Conservation (phyloP, 495 filamentous ascomycete species). For the Polyplosphaeria fusca region DNA sequence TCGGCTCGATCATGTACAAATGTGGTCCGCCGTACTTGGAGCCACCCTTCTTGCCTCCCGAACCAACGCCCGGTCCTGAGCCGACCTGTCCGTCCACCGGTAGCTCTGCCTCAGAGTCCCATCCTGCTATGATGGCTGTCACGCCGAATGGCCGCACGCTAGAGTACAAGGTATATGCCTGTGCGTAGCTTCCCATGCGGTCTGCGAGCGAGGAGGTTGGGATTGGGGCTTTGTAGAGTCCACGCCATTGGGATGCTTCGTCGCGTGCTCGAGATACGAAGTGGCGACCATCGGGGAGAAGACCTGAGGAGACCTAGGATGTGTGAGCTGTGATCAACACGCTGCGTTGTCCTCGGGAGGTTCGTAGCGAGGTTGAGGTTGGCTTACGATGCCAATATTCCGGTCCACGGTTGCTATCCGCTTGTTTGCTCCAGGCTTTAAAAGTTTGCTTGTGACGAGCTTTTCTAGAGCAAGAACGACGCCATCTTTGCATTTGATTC, state of each 20-base stretch:
- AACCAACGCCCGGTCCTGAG: constrained; percentile 67
- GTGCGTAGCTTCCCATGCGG: constrained; percentile 90
- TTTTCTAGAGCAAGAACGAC: constrained; percentile 97
- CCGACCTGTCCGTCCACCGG: constrained; percentile 87
- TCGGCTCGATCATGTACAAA: constrained; percentile 98
- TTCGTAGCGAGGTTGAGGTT: neutral
- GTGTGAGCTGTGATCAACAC: too few species aligned
- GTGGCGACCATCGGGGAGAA: constrained; percentile 91
- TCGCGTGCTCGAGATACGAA: constrained; percentile 92
- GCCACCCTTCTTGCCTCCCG: constrained; percentile 73
- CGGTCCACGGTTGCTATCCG: constrained; percentile 91
- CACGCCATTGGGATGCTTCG: constrained; percentile 85
- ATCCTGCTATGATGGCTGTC: constrained; percentile 89
- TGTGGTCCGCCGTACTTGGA: constrained; percentile 81
- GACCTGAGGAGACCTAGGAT: constrained; percentile 81
- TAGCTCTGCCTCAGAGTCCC: constrained; percentile 77
- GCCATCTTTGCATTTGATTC: constrained; percentile 95
- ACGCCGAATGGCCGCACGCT: constrained; percentile 95
- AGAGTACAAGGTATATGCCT: constrained; percentile 95
- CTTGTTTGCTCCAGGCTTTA: constrained; percentile 92
- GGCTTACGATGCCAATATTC: constrained; percentile 84
- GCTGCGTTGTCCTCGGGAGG: neutral
- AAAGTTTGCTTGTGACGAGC: constrained; percentile 87
- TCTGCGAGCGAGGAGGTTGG: constrained; percentile 79
- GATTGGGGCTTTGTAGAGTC: constrained; percentile 87